phyloP scores from a whole-genome alignment of 164 flowering plant genomes.

The Sedum album region DNA sequence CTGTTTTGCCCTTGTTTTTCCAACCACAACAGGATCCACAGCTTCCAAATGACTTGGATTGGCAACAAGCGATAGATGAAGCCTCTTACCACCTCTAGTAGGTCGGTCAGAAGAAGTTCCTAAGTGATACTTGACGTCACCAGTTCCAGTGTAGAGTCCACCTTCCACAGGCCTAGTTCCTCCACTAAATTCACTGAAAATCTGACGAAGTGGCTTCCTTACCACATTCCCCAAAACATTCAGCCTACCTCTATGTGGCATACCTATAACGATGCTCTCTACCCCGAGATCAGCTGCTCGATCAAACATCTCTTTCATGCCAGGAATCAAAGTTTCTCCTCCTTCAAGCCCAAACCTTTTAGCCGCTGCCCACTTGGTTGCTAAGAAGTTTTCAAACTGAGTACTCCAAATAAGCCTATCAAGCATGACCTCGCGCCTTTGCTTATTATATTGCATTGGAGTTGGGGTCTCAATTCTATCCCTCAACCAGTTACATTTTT shows the following conservation, averaged over 20 bases:
- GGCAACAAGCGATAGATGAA: slow-evolving; percentile 92
- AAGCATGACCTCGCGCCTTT: slow-evolving; percentile 76
- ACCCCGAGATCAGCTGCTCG: slow-evolving; percentile 91
- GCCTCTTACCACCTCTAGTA: slow-evolving; percentile 83
- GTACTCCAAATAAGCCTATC: slow-evolving; percentile 97
- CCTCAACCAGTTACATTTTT: slow-evolving; percentile 92
- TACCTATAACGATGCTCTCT: slow-evolving; percentile 94
- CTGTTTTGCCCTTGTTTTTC: slow-evolving; percentile 93
- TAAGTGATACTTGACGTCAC: slow-evolving; percentile 96
- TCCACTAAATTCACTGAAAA: slow-evolving; percentile 88
- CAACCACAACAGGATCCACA: slow-evolving; percentile 89
- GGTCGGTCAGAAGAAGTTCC: slow-evolving; percentile 98
- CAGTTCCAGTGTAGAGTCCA: slow-evolving; percentile 94
- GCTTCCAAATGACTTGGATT: slow-evolving; percentile 99
- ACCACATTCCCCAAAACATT: slow-evolving; percentile 97
- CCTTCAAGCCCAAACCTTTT: slow-evolving; percentile 99
- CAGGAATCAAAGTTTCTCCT: slow-evolving; percentile 94
- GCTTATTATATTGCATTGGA: slow-evolving; percentile 48
- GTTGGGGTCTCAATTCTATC: slow-evolving; percentile 90
- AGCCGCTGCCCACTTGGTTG: slow-evolving; percentile 92
- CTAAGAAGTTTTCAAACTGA: slow-evolving; percentile 92
- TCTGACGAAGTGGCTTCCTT: slow-evolving; percentile 78
- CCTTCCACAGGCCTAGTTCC: slow-evolving; percentile 80
- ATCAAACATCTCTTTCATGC: slow-evolving; percentile 99
- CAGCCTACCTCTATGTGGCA: slow-evolving; percentile 94